Base-by-base conservation (phyloP, 352 stramenopile genomes). In the Phytophthora meadii region DNA sequence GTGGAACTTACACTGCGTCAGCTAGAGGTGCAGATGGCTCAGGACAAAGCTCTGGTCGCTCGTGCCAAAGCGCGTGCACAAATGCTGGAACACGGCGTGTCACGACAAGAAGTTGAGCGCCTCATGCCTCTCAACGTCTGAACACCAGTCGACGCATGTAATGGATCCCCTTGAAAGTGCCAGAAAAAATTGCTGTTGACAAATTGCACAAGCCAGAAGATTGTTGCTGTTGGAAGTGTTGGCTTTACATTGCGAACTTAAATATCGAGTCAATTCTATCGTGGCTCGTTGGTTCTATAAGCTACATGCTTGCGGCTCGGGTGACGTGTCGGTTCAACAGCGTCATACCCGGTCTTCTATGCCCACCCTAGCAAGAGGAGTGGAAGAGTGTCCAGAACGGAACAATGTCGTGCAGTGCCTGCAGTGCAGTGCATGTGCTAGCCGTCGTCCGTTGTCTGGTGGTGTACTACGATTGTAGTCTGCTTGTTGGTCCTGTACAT, bases 11-110 rank as follows among this genome's bases (percentile, higher is more conserved):
- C 72, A 24, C 22, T 77, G 27, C 63, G 72, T 3, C 46, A 61
- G n/a, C 40, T 76, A 24, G 58, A 77, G 47, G 30, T 77, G 53
- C 70, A 78, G 40, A 70, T 70, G 47, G 70, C 66, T 10, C 70
- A 67, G 11, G 68, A 79, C 41, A 59, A 71, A 48, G 68, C 71
- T 1, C 52, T 79, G 27, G 59, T 79, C 10, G 54, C 46, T 51
- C 72, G 58, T 14, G 72, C 58, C 8, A 74, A 72, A 46, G 63
- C 71, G 9, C 58, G 71, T 5, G 41, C 48, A 4, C 63, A 79
- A 59, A 48, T 79, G 19, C n/a, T 74, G 19, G 59, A 69, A 14
- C 55, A 76, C 34, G 72, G 62, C 32, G 68, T 77, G 24, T 60
- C 54, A 19, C 32, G 66, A n/a, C 42, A 45, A 50, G 67, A 76